Percentiles rank a stretch among this genome's conserved stretches.
Evolutionary conservation across 768 basidiomycete genomes (phyloP).

Genomic region (Tylopilus rubrobrunneus): DNA sequence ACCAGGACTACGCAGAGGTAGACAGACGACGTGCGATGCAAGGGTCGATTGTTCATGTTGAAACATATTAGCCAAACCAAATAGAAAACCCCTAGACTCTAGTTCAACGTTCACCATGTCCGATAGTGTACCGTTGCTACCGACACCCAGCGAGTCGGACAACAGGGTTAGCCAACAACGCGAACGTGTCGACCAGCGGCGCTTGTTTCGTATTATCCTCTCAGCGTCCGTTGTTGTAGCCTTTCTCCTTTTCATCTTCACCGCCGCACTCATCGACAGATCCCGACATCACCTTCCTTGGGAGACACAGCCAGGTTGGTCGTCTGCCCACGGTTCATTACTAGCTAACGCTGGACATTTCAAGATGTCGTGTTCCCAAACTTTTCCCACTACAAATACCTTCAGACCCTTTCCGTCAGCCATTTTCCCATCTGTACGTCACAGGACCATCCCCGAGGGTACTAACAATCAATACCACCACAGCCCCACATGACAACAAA

Average conservation of each 20-base stretch:
- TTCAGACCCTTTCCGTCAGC: conserved; percentile 40
- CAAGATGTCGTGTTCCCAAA: conserved; percentile 38
- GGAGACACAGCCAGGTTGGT: conserved; percentile 17
- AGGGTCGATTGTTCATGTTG: conserved; percentile 25
- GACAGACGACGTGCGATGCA: conserved; percentile 45
- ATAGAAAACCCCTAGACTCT: not conserved
- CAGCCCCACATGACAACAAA: conserved; percentile 46
- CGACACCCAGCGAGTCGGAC: not conserved
- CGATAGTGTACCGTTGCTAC: not conserved
- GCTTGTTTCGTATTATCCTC: conserved; percentile 10
- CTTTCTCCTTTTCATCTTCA: conserved; percentile 44
- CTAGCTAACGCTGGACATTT: not conserved
- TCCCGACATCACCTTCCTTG: not conserved
- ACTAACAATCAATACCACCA: not conserved
- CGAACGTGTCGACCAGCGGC: not conserved
- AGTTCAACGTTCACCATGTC: too few relatives aligned
- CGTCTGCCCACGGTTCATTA: not conserved
- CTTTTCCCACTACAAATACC: conserved; percentile 47
- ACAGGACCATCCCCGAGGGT: not conserved
- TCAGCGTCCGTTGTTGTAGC: conserved; percentile 36
- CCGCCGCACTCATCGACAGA: conserved; percentile 27
- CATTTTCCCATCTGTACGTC: conserved; percentile 55
- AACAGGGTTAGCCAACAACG: not conserved
- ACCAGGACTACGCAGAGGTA: conserved; percentile 47
- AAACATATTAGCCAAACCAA: not conserved